phyloP scores from a whole-genome alignment of 2,329 filamentous ascomycete genomes.

The Ophiostoma sp. region DNA sequence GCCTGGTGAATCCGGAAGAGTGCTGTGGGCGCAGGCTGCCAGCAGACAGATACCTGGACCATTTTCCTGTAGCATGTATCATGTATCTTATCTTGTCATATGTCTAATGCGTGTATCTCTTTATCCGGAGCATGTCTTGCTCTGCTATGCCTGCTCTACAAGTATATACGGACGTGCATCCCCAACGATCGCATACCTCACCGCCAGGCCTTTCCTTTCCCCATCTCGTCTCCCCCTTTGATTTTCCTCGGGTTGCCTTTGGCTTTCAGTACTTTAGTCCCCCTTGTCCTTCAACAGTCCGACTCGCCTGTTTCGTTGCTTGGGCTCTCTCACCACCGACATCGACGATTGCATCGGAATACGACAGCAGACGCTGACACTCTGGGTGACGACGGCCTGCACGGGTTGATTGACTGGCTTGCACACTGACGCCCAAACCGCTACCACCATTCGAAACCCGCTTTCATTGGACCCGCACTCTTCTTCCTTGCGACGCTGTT shows the following conservation, averaged over 20 bases:
- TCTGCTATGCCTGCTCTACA: conserved; percentile 3
- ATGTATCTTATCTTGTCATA: not conserved
- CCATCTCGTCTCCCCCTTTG: not conserved
- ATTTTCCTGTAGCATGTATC: not conserved
- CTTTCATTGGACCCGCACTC: conserved; percentile 14
- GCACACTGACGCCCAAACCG: not conserved
- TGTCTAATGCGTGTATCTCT: not conserved
- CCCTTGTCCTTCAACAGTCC: not conserved
- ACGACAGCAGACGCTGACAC: conserved; percentile 5
- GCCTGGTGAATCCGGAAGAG: conserved; percentile 3
- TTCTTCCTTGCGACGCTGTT: conserved; percentile 13
- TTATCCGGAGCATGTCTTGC: conserved; percentile 7
- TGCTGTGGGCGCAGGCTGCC: not conserved
- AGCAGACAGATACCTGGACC: not conserved
- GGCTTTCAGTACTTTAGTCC: not conserved
- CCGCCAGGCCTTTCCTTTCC: conserved; percentile 11
- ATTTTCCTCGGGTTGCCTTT: not conserved
- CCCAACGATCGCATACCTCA: conserved; percentile 10
- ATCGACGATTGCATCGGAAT: not conserved
- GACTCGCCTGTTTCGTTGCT: not conserved
- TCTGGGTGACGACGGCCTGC: conserved; percentile 4
- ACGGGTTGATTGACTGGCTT: conserved; percentile 8
- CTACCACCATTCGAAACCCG: conserved; percentile 5
- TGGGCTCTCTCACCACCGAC: not conserved
- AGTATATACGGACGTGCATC: conserved; percentile 17